These are phyloP conservation scores for Cardamine chenopodiifolia DNA, from an alignment of 345 rosid genomes.

Conservation along the genomic window DNA sequence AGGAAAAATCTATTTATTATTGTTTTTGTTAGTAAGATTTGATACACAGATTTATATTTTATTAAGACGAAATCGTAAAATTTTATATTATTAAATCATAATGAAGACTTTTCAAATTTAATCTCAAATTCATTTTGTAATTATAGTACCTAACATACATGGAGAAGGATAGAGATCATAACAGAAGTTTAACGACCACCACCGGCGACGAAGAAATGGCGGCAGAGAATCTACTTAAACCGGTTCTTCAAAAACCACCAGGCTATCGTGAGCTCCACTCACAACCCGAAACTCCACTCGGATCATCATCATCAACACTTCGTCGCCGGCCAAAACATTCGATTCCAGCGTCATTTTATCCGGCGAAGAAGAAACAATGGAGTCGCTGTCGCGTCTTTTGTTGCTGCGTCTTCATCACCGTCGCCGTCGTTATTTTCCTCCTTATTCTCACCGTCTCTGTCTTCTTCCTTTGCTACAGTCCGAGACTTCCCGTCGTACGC, in stretches of 20 bases:
- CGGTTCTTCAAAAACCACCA: slow-evolving; percentile 74
- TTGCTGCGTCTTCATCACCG: slow-evolving; percentile 48
- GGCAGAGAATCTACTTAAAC: slow-evolving; percentile 48
- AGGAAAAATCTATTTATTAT: not conserved
- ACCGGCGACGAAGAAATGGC: slow-evolving; percentile 40
- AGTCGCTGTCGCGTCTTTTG: slow-evolving; percentile 58
- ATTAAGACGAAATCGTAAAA: not conserved
- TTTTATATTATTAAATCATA: not conserved
- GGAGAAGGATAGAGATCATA: slow-evolving; percentile 8
- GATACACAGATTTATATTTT: not conserved
- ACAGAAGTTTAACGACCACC: not conserved
- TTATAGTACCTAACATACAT: not conserved
- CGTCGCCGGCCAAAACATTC: slow-evolving; percentile 41
- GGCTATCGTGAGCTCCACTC: slow-evolving; percentile 61
- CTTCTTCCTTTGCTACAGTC: slow-evolving; percentile 73
- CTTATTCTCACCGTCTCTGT: slow-evolving; percentile 40
- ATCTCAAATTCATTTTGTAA: not conserved
- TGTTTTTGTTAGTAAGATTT: slow-evolving; percentile 26
- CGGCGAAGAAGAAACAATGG: slow-evolving; percentile 45
- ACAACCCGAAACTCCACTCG: slow-evolving; percentile 25
- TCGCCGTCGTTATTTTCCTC: slow-evolving; percentile 44
- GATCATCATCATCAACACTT: slow-evolving; percentile 25
- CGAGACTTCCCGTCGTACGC: slow-evolving; percentile 66
- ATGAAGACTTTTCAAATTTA: slow-evolving; percentile 11
- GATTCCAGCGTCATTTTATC: slow-evolving; percentile 55